Base-by-base conservation (phyloP, 495 filamentous ascomycete species). In the Hypoxylon perforatum region DNA sequence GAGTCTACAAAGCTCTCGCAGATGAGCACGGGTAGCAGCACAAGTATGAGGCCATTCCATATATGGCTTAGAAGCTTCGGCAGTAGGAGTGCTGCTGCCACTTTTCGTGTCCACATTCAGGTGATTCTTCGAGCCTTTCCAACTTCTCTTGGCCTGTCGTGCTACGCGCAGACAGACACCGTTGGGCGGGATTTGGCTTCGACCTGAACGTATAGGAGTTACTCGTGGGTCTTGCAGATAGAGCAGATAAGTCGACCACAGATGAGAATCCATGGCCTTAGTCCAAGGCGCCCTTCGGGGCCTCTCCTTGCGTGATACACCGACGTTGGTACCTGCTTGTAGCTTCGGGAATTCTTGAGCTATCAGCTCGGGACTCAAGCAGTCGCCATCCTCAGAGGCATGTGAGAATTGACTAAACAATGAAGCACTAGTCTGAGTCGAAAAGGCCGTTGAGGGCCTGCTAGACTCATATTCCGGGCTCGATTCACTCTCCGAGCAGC, bases 201-300 rank as follows among this genome's bases (percentile, higher is more conserved):
- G 93, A 14, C 93, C 86, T 80, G 92, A 90, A 69, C 94, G 93
- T 78, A 98, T 94, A 0, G 95, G 95, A 1, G 95, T 99, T 23
- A 96, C 90, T 9, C 90, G 93, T 30, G 95, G 94, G 74, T 98
- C 93, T 65, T 93, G 90, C 10, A 97, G 80, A 72, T 97, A 99
- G 9, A 91, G 75, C 65, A 91, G 80, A 72, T 97, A 98, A 1
- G 91, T 93, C 33, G 91, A 88, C 96, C 96, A 98, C 25, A 99
- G 77, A 73, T 99, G 95, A 35, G 89, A 88, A 76, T 94, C 93
- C 92, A 96, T 96, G 17, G 92, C 90, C 45, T 88, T 85, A 1
- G 91, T 96, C 93, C 94, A 99, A 1, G 81, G 81, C 6, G 80
- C 81, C 64, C 78, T 84, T 55, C 80, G 75, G 41, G 63, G 53